These are phyloP conservation scores for Symbiodinium pilosum DNA, from an alignment of 73 alveolate species.

Conservation along the genomic window DNA sequence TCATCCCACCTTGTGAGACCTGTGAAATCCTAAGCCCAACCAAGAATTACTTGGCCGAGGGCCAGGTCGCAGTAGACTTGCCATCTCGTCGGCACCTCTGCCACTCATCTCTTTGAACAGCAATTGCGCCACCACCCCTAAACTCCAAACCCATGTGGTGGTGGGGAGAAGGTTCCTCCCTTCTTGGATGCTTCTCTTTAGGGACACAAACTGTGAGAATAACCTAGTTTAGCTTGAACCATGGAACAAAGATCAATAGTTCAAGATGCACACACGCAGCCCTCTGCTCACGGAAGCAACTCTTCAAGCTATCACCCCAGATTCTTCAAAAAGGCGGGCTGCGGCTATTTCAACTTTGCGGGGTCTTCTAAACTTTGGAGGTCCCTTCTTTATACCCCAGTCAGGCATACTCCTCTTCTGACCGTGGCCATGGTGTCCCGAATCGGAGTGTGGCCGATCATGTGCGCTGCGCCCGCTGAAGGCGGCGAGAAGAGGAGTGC, in stretches of 20 bases:
- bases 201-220: too few relatives aligned
- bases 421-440: neutral
- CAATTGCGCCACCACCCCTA: neutral
- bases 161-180: neutral
- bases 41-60: conserved; percentile 31
- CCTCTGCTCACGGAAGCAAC: neutral
- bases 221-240: too few relatives aligned
- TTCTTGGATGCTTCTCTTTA: too few relatives aligned
- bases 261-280: neutral
- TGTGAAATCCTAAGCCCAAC: neutral
- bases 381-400: too few relatives aligned
- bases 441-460: conserved; percentile 8
- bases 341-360: neutral
- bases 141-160: too few relatives aligned
- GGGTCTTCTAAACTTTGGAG: neutral
- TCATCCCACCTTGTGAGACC: neutral
- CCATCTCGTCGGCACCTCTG: conserved; percentile 84
- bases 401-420: conserved; percentile 20
- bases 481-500: neutral
- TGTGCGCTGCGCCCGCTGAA: neutral
- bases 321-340: neutral
- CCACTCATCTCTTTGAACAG: neutral
- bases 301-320: too few relatives aligned
- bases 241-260: too few relatives aligned
- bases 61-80: conserved; percentile 94